Conservation (phyloP, 306 rosid genomes). For the Leucaena leucocephala region DNA sequence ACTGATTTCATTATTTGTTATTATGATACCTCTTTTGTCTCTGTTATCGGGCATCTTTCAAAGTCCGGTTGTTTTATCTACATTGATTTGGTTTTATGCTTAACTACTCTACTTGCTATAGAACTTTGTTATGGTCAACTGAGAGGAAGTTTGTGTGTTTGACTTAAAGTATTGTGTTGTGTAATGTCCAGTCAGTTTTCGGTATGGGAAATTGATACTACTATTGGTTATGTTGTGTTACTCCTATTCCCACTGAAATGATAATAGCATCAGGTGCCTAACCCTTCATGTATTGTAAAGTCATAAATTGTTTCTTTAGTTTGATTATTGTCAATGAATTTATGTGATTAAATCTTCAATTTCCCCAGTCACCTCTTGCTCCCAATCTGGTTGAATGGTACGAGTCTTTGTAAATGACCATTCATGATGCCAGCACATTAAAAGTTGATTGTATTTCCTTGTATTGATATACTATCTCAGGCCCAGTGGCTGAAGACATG, state of each 20-base stretch:
- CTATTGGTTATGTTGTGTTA: neutral
- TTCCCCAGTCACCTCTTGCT: neutral
- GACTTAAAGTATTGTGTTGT: neutral
- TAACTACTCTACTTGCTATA: neutral
- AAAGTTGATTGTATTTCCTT: slow-evolving; percentile 28
- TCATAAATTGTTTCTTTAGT: neutral
- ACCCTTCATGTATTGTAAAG: neutral
- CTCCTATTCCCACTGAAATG: neutral
- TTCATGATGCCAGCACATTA: neutral
- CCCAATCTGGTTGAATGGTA: neutral
- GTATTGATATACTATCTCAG: slow-evolving; percentile 36
- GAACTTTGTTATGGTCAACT: neutral
- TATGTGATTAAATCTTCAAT: slow-evolving; percentile 1
- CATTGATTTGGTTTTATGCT: neutral
- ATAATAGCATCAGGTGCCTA: neutral
- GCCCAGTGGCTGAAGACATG: slow-evolving; percentile 75
- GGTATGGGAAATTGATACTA: neutral
- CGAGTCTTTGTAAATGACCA: neutral
- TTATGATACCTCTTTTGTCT: neutral
- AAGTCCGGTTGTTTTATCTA: neutral
- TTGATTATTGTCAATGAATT: slow-evolving; percentile 1
- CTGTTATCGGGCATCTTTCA: neutral
- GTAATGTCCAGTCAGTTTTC: neutral
- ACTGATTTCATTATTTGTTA: neutral
- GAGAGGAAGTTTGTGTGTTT: neutral